phyloP scores from a whole-genome alignment of 1,284 basidiomycete species.

The Spongispora temasekensis region DNA sequence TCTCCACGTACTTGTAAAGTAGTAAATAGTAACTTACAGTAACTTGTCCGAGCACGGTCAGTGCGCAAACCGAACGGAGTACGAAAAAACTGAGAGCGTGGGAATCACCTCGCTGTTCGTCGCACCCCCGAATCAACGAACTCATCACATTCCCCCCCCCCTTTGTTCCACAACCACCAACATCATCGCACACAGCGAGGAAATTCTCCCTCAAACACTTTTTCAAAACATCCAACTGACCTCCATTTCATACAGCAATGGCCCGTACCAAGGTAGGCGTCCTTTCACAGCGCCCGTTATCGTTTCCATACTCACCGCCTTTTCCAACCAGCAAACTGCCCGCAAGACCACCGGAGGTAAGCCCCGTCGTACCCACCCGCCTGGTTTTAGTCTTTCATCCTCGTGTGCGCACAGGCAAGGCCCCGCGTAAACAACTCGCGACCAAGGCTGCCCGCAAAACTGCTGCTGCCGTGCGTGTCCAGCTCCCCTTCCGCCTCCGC shows the following conservation, averaged over 20 bases:
- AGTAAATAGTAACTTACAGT: too few relatives aligned
- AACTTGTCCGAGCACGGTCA: slow-evolving; percentile 36
- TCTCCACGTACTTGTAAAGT: too few relatives aligned
- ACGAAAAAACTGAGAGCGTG: slow-evolving; percentile 31
- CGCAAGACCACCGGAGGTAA: slow-evolving; percentile 82
- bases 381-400: slow-evolving; percentile 3
- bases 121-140: slow-evolving; percentile 28
- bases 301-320: slow-evolving; percentile 12
- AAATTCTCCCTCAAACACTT: slow-evolving; percentile 20
- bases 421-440: slow-evolving; percentile 87
- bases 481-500: too few relatives aligned
- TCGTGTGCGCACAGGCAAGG: slow-evolving; percentile 65
- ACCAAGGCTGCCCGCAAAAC: slow-evolving; percentile 91
- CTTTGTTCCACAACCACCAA: slow-evolving; percentile 36
- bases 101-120: slow-evolving; percentile 27
- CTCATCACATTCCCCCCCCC: slow-evolving; percentile 16
- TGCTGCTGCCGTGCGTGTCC: slow-evolving; percentile 62
- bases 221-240: slow-evolving; percentile 29
- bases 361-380: slow-evolving; percentile 25
- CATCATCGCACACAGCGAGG: slow-evolving; percentile 29
- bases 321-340: slow-evolving; percentile 74
- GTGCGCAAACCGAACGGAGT: slow-evolving; percentile 34
- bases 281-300: slow-evolving; percentile 10
- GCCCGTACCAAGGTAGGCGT: slow-evolving; percentile 70
- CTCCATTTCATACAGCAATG: slow-evolving; percentile 43